These are phyloP conservation scores for Talaromyces sp. DNA, from an alignment of 2,329 filamentous ascomycete species.

Conservation along the genomic window DNA sequence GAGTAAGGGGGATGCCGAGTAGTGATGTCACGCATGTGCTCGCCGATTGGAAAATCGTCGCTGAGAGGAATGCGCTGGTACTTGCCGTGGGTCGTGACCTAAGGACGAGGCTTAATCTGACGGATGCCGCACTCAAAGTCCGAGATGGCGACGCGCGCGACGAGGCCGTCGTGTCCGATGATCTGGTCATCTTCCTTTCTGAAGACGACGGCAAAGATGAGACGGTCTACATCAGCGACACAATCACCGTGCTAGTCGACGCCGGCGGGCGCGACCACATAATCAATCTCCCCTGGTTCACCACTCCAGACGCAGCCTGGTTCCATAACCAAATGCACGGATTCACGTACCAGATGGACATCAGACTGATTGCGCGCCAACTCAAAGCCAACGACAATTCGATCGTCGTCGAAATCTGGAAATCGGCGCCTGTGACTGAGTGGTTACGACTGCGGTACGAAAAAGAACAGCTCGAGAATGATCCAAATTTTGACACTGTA, in stretches of 20 bases:
- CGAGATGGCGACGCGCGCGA: background rate
- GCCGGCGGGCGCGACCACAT: conserved; percentile 7
- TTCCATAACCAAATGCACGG: conserved; percentile 17
- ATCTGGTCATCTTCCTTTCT: background rate
- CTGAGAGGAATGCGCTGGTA: background rate
- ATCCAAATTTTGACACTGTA: background rate
- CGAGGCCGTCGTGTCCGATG: background rate
- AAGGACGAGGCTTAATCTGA: background rate
- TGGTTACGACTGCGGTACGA: background rate
- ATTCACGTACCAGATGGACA: background rate
- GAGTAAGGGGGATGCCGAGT: background rate
- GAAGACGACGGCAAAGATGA: background rate
- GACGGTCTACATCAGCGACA: conserved; percentile 8
- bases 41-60: conserved; percentile 2
- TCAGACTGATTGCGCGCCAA: conserved; percentile 3
- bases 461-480: background rate
- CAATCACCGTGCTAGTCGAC: background rate
- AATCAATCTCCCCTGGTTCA: conserved; percentile 18
- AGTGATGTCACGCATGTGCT: conserved; percentile 6
- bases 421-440: conserved; percentile 5
- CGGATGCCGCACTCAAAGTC: conserved; percentile 4
- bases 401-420: conserved; percentile 13
- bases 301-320: conserved; percentile 2
- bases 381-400: background rate
- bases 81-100: conserved; percentile 10